A percentile compares a stretch with the other conserved stretches of the same genome.
These are phyloP conservation scores for Neospora caninum DNA, from an alignment of 169 alveolate species.

Conservation along the genomic window DNA sequence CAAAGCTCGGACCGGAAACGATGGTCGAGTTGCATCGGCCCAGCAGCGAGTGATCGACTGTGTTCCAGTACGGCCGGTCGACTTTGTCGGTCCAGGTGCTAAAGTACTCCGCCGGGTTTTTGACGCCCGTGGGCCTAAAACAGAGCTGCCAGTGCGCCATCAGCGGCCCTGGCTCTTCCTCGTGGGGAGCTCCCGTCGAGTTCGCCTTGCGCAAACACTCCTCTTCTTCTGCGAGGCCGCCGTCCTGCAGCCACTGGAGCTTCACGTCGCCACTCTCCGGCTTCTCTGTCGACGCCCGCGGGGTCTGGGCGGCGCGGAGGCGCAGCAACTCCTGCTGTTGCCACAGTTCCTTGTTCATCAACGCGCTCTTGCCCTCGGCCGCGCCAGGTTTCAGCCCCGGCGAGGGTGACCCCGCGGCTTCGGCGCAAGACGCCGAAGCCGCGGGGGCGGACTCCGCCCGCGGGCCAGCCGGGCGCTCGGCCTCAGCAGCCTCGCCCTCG, in stretches of 20 bases:
- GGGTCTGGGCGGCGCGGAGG: not conserved
- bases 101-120: conserved; percentile 35
- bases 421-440: too few species aligned
- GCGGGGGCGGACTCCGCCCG: too few species aligned
- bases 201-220: conserved; percentile 6
- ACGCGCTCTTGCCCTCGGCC: not conserved
- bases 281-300: not conserved
- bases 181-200: not conserved
- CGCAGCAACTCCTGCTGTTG: not conserved
- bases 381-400: too few species aligned
- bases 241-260: not conserved
- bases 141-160: conserved; percentile 66
- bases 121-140: conserved; percentile 65
- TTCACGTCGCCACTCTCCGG: not conserved
- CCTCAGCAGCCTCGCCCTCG: not conserved
- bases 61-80: conserved; percentile 67
- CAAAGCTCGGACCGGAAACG: not conserved
- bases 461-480: too few species aligned
- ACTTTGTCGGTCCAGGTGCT: conserved; percentile 36
- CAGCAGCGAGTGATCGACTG: conserved; percentile 61
- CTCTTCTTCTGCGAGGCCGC: not conserved
- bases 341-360: conserved; percentile 10
- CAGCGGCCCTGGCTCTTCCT: conserved; percentile 54
- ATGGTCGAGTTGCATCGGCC: conserved; percentile 12
- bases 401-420: too few species aligned